Base-by-base conservation (phyloP, 495 filamentous ascomycete genomes). In the Penicillium malachiteum region DNA sequence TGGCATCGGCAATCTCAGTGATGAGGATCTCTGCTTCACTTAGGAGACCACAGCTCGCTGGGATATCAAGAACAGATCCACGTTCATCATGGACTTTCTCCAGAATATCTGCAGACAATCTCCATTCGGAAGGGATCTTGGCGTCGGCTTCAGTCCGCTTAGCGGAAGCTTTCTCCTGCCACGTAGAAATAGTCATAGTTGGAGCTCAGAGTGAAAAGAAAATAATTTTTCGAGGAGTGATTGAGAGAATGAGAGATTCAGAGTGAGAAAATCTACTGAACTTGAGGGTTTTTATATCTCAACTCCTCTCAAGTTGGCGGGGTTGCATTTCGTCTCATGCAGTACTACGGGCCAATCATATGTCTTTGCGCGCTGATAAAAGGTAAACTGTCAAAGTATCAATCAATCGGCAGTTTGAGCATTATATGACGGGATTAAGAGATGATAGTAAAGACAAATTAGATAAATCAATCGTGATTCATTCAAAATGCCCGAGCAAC, bases 1-100 rank as follows among this genome's bases (percentile, higher is more conserved):
- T 79, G 0, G 82, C 83, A 57, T 80, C 70, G 52, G 71, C 64
- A 0, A 68, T 63, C 46, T 84, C 82, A 3, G 83, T 85, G 32
- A 87, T 84, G 7, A 66, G 57, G 0, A 85, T 53, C 56, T 87
- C 82, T 3, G 69, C 57, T 0, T 58, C 21, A 10, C 64, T 75
- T n/a, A 88, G 61, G 4, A 87, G 58, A 1, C 75, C 77, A 37
- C 69, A 73, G 5, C 57, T 50, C 3, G 63, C 54, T 11, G 80
- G 76, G 17, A 75, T 54, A 41, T 71, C 64, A 17, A 77, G 60
- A 13, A 37, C 34, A 37, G 34, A 37, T 10, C 8, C 34, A 13
- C 34, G 9, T 10, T 37, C 12, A 13, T 1, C 12, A 10, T 37
- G 2, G 34, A 13, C 34, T 10, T 9, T 13, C 34, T 9, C 34